Evolutionary conservation across 2,329 filamentous ascomycete species (phyloP).

Genomic region (Tolypocladium guangdongense): DNA sequence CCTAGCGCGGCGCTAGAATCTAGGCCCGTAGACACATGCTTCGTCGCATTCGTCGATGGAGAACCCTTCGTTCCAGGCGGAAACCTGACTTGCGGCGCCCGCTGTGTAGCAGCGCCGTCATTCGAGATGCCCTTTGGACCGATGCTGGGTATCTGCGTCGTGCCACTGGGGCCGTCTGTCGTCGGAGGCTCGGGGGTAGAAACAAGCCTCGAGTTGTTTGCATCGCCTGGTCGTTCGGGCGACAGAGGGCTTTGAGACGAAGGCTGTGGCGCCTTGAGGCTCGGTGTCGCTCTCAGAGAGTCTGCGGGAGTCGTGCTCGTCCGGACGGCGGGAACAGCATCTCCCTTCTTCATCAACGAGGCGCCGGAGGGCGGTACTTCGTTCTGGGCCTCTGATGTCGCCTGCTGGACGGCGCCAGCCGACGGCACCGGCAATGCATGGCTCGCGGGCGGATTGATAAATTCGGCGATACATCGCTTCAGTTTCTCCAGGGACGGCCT

Average conservation of each 20-base stretch:
- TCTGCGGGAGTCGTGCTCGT: slow-evolving; percentile 5
- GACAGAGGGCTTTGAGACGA: not conserved
- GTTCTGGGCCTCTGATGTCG: slow-evolving; percentile 4
- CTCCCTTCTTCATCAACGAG: slow-evolving; percentile 4
- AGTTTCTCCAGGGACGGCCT: slow-evolving; percentile 32
- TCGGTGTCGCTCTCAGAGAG: slow-evolving; percentile 5
- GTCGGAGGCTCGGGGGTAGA: not conserved
- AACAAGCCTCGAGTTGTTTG: not conserved
- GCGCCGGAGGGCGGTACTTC: slow-evolving; percentile 6
- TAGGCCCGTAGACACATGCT: not conserved
- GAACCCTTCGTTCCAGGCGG: slow-evolving; percentile 20
- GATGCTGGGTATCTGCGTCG: not conserved
- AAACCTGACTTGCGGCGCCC: slow-evolving; percentile 19
- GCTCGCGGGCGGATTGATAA: slow-evolving; percentile 10
- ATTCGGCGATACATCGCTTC: slow-evolving; percentile 25
- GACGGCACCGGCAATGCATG: slow-evolving; percentile 4
- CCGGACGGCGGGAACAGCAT: slow-evolving; percentile 4
- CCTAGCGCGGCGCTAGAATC: not conserved
- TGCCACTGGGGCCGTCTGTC: not conserved
- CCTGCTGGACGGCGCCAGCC: slow-evolving; percentile 3
- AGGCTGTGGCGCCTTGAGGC: not conserved
- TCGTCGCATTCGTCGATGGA: slow-evolving; percentile 6
- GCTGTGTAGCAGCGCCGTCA: slow-evolving; percentile 1
- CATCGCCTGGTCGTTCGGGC: not conserved
- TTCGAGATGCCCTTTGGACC: not conserved